Conservation (phyloP, 1,284 basidiomycete genomes). For the Inonotus hispidus region DNA sequence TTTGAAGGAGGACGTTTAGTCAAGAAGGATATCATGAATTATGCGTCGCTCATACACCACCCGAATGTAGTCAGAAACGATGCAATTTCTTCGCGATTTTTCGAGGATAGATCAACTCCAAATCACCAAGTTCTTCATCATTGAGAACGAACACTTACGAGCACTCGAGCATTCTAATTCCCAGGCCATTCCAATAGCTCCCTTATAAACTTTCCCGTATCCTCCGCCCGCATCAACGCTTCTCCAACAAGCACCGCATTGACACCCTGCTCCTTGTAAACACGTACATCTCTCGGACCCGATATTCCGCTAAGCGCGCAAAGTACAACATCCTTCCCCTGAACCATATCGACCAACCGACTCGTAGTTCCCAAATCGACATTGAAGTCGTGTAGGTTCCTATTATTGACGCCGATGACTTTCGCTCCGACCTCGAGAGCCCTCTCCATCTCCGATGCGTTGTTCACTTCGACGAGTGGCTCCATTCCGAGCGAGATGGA, state of each 20-base stretch:
- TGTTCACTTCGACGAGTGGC: constrained; percentile 98
- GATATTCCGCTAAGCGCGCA: constrained; percentile 93
- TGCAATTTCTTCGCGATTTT: too few species aligned
- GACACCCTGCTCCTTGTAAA: constrained; percentile 83
- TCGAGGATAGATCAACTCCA: too few species aligned
- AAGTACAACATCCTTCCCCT: constrained; percentile 70
- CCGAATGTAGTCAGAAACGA: too few species aligned
- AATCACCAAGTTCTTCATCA: too few species aligned
- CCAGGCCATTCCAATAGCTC: constrained; percentile 61
- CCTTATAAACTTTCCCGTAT: constrained; percentile 80
- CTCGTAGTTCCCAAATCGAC: constrained; percentile 96
- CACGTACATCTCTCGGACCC: constrained; percentile 70
- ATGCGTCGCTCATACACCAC: too few species aligned
- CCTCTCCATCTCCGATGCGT: constrained; percentile 80
- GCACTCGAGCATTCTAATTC: too few species aligned
- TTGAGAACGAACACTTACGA: too few species aligned
- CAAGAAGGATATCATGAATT: too few species aligned
- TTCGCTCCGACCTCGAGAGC: constrained; percentile 86
- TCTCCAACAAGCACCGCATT: constrained; percentile 91
- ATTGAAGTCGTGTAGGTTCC: constrained; percentile 93
- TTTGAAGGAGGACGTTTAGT: too few species aligned
- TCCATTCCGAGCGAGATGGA: constrained; percentile 88
- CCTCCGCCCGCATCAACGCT: constrained; percentile 85
- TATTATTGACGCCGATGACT: constrained; percentile 96
- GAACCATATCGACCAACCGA: constrained; percentile 83